Conservation (phyloP, 345 rosid species). For the Pelargonium nanum region DNA sequence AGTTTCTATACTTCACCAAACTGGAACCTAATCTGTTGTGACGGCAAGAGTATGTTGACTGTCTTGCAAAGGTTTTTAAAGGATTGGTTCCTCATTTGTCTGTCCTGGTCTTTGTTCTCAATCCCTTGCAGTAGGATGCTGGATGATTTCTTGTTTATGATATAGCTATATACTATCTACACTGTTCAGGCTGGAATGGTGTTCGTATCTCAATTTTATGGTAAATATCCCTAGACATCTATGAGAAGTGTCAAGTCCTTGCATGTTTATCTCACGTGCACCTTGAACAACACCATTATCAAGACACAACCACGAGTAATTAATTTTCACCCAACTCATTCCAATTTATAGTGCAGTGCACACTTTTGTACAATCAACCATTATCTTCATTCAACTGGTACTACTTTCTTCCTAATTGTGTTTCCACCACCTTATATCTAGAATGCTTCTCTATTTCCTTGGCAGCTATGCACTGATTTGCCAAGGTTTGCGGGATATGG, state of each 20-base stretch:
- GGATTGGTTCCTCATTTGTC: too few relatives aligned
- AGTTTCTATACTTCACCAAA: background rate
- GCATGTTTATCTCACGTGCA: background rate
- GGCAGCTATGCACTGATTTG: slow-evolving; percentile 52
- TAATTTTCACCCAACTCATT: background rate
- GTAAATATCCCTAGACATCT: background rate
- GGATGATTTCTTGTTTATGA: too few relatives aligned
- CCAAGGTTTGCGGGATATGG: slow-evolving; percentile 56
- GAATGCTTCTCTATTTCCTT: slow-evolving; percentile 14
- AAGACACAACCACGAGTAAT: background rate
- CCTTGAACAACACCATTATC: background rate
- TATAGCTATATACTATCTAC: too few relatives aligned
- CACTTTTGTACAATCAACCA: background rate
- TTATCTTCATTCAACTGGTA: background rate
- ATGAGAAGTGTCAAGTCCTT: background rate
- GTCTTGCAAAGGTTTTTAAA: too few relatives aligned
- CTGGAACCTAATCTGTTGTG: too few relatives aligned
- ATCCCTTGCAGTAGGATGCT: too few relatives aligned
- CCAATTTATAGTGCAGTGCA: background rate
- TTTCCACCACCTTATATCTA: background rate
- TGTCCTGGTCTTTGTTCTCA: too few relatives aligned
- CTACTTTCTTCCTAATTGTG: background rate
- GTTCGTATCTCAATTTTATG: too few relatives aligned
- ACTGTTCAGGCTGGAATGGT: too few relatives aligned
- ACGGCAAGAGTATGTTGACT: too few relatives aligned